Evolutionary conservation across 768 basidiomycete species (phyloP).

Genomic region (Boletus barrowsii): DNA sequence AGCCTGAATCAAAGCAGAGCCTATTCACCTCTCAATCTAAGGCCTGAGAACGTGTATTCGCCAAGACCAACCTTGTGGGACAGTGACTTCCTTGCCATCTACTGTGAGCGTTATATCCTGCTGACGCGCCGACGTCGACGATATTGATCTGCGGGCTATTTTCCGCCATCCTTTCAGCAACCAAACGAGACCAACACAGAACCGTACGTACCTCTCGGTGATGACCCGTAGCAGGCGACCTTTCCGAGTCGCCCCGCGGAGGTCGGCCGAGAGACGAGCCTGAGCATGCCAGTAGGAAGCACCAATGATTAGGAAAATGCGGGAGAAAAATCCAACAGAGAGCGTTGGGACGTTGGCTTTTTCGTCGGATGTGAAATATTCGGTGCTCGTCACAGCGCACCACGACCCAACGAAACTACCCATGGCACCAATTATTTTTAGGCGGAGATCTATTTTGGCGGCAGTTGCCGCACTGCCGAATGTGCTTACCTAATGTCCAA

Average conservation of each 20-base stretch:
- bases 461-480: conserved; percentile 19
- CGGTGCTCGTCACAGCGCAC: conserved; percentile 43
- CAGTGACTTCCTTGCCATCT: conserved; percentile 96
- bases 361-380: conserved; percentile 13
- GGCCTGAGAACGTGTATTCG: not conserved
- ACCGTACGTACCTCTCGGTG: conserved; percentile 30
- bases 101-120: conserved; percentile 91
- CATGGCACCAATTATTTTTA: conserved; percentile 7
- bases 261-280: conserved; percentile 66
- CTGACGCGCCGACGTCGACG: conserved; percentile 61
- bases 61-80: conserved; percentile 80
- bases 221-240: conserved; percentile 43
- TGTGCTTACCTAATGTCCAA: too few relatives aligned
- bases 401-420: conserved; percentile 31
- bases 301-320: conserved; percentile 13
- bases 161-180: conserved; percentile 3
- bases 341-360: conserved; percentile 12
- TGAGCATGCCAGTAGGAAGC: conserved; percentile 49
- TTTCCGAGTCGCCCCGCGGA: conserved; percentile 71
- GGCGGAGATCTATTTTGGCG: conserved; percentile 21
- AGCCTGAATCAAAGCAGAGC: conserved; percentile 94
- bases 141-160: conserved; percentile 58
- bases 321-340: conserved; percentile 22
- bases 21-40: conserved; percentile 37
- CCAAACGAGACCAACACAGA: not conserved